Evolutionary conservation across 106 monocot species (phyloP).

Genomic region (Dioscorea alata): DNA sequence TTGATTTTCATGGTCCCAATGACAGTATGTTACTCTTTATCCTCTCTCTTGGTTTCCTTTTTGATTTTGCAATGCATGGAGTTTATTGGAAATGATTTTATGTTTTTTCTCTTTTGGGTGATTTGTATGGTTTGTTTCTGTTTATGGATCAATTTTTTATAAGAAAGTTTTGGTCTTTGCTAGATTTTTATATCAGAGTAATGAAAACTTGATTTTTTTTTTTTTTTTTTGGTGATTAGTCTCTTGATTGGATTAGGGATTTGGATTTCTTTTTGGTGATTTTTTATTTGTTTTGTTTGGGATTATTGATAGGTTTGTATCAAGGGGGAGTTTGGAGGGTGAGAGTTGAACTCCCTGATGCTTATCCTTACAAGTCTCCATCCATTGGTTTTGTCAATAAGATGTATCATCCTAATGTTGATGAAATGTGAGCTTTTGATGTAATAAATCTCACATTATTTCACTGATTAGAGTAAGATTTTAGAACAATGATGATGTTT

Average conservation of each 20-base stretch:
- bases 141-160: no score
- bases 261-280: neutral
- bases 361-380: constrained; percentile 84
- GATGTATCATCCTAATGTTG: constrained; percentile 84
- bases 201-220: no score
- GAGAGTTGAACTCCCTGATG: constrained; percentile 69
- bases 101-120: no score
- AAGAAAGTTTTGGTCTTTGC: no score
- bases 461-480: no score
- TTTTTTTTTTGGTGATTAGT: no score
- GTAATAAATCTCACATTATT: no score
- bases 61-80: neutral
- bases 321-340: constrained; percentile 76
- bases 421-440: constrained; percentile 50
- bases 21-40: constrained; percentile 44
- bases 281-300: neutral
- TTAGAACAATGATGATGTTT: neutral
- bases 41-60: no score
- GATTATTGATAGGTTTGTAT: constrained; percentile 45
- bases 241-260: no score
- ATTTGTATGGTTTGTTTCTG: no score
- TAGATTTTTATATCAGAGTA: no score
- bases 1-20: constrained; percentile 81
- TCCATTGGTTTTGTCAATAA: constrained; percentile 69
- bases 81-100: neutral